Conservation (phyloP, 805 yeast species). For the Ogataea dorogensis region DNA sequence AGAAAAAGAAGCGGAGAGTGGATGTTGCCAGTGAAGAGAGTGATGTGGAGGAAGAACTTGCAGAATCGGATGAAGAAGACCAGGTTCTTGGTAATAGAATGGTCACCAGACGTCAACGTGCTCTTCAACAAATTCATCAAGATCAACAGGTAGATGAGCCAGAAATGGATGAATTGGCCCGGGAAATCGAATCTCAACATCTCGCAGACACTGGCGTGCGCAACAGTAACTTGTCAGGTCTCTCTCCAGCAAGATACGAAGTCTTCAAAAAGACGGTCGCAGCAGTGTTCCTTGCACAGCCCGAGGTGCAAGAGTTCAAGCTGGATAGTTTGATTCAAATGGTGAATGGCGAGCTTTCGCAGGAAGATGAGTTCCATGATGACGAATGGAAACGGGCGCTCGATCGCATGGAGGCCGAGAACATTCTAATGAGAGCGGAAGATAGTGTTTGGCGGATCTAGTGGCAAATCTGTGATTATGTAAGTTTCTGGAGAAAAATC, state of each 20-base stretch:
- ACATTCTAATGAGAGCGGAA: slow-evolving; percentile 48
- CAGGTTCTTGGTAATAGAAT: slow-evolving; percentile 18
- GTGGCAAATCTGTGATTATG: no score
- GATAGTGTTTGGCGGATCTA: slow-evolving; percentile 47
- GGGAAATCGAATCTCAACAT: slow-evolving; percentile 26
- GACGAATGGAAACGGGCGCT: slow-evolving; percentile 47
- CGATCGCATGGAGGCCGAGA: slow-evolving; percentile 41
- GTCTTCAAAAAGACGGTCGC: slow-evolving; percentile 48
- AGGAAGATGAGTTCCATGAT: slow-evolving; percentile 46
- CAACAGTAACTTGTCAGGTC: slow-evolving; percentile 18
- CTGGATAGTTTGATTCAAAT: slow-evolving; percentile 23
- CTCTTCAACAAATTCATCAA: slow-evolving; percentile 26
- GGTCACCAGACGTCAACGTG: slow-evolving; percentile 22
- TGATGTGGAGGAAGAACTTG: slow-evolving; percentile 22
- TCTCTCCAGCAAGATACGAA: slow-evolving; percentile 52
- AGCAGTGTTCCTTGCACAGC: slow-evolving; percentile 38
- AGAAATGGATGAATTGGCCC: slow-evolving; percentile 16
- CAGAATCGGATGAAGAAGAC: slow-evolving; percentile 16
- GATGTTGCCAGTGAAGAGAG: slow-evolving; percentile 8
- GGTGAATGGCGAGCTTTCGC: slow-evolving; percentile 32
- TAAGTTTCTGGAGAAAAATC: background rate
- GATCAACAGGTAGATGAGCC: slow-evolving; percentile 26
- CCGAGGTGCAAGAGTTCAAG: slow-evolving; percentile 38
- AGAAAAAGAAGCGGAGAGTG: slow-evolving; percentile 38
- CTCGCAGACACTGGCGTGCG: slow-evolving; percentile 9